These are phyloP conservation scores for Colletotrichum costaricense DNA, from an alignment of 2,329 filamentous ascomycete genomes.

Conservation along the genomic window DNA sequence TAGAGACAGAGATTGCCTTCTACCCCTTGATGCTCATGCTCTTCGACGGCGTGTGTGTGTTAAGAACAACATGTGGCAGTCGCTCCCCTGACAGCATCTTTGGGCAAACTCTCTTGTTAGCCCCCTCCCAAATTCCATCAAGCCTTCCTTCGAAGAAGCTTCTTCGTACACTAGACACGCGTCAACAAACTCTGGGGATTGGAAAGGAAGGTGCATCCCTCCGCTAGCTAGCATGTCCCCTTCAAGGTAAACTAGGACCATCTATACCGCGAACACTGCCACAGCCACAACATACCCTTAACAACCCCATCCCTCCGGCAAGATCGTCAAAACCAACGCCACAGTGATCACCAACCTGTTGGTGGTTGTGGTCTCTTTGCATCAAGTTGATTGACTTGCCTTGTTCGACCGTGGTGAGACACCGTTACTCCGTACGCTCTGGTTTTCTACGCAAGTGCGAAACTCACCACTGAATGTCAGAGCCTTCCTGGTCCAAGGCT, in stretches of 20 bases:
- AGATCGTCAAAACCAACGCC: background rate
- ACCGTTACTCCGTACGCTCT: background rate
- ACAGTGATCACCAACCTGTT: background rate
- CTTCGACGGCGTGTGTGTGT: too few relatives aligned
- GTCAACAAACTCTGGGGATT: background rate
- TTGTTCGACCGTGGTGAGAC: background rate
- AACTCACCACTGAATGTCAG: background rate
- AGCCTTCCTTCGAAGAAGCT: background rate
- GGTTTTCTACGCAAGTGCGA: too few relatives aligned
- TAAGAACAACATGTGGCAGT: background rate
- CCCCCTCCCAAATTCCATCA: background rate
- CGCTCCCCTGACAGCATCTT: background rate
- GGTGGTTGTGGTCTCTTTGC: background rate
- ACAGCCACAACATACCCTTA: background rate
- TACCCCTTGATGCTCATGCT: too few relatives aligned
- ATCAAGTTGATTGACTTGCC: background rate
- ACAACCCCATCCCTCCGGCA: background rate
- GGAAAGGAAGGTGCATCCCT: conserved; percentile 1
- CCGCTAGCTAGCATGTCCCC: background rate
- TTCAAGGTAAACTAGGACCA: too few relatives aligned
- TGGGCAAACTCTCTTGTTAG: background rate
- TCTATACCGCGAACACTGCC: background rate
- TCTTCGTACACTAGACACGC: background rate
- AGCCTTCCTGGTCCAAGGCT: background rate
- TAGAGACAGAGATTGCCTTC: background rate